Evolutionary conservation across 2,329 filamentous ascomycete species (phyloP).

Genomic region (Cladosporium halotolerans): DNA sequence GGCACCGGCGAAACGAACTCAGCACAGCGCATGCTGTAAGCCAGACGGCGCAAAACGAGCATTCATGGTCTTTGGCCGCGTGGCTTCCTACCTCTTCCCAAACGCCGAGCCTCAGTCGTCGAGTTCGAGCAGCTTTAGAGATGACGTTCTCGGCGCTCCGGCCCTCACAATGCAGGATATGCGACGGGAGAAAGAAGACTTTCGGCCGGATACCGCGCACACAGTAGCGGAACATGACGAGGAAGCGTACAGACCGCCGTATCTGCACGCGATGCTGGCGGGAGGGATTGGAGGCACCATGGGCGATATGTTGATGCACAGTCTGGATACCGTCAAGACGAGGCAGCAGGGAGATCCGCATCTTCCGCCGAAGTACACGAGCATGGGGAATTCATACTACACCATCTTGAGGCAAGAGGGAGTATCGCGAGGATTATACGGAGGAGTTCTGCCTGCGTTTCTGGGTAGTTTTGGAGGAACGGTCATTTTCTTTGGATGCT

Average conservation of each 20-base stretch:
- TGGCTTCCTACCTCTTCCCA: slow-evolving; percentile 42
- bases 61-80: slow-evolving; percentile 46
- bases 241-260: slow-evolving; percentile 42
- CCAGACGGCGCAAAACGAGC: slow-evolving; percentile 15
- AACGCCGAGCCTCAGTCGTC: slow-evolving; percentile 17
- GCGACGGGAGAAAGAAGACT: slow-evolving; percentile 31
- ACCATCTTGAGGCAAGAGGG: slow-evolving; percentile 94
- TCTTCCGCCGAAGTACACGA: slow-evolving; percentile 86
- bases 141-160: slow-evolving; percentile 29
- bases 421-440: slow-evolving; percentile 76
- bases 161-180: slow-evolving; percentile 14
- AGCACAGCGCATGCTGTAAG: slow-evolving; percentile 19
- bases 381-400: slow-evolving; percentile 81
- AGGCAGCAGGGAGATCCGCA: slow-evolving; percentile 94
- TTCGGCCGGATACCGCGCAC: slow-evolving; percentile 26
- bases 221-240: slow-evolving; percentile 26
- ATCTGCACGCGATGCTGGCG: slow-evolving; percentile 71
- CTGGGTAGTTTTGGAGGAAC: slow-evolving; percentile 91
- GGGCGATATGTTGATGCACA: slow-evolving; percentile 98
- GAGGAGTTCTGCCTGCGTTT: slow-evolving; percentile 87
- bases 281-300: slow-evolving; percentile 88
- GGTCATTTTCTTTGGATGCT: slow-evolving; percentile 89
- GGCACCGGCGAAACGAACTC: background rate
- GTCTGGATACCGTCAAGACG: slow-evolving; percentile 96
- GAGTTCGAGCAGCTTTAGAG: slow-evolving; percentile 27